Evolutionary conservation across 805 yeast genomes (phyloP), one percentile per base, ranked within the genome.

Genomic region (Spathaspora girioi): DNA sequence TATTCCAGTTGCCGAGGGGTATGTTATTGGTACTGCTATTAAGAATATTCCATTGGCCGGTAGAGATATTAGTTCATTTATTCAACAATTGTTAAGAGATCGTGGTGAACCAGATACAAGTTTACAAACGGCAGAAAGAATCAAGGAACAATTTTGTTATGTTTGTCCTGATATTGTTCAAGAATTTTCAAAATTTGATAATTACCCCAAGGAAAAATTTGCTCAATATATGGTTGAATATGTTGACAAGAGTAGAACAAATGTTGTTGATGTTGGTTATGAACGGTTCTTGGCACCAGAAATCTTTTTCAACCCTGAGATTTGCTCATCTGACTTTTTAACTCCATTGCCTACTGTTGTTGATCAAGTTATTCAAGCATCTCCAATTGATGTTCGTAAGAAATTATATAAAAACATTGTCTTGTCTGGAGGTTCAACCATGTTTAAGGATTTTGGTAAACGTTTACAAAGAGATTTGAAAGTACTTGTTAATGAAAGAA

Each of bases 251-350:
- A 76, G 78, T 59, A 83, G 80, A 52, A 59, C 58, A 38, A 62
- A 59, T 43, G 68, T 74, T 35, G 94, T 94, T 56, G 99, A 94
- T 69, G 94, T 94, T 54, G 99, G 98, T 50, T 94, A 94, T 70
- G 99, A 94, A 75, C 81, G 98, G 60, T 94, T 94, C 70, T 80
- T 94, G 68, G 99, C 99, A 1, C 98, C 99, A n/a, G 99, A 94
- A 70, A 92, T 94, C 63, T 94, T 94, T 74, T 94, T 94, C 82
- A 91, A 89, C 66, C 99, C 99, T 12, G 99, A 94, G 70, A 94
- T 94, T 63, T 96, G 96, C 47, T 87, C 96, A 4, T 84, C 96
- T 8, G 98, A 94, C 69, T 94, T 87, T 77, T 75, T 94, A 61
- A 94, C 97, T 2, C 99, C 99, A 29, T 80, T 94, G 55, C 99